Percentiles rank a stretch among this genome's conserved stretches.
These are phyloP conservation scores for Ambrosia hybrid DNA, from an alignment of 140 eudicot genomes.

Conservation along the genomic window DNA sequence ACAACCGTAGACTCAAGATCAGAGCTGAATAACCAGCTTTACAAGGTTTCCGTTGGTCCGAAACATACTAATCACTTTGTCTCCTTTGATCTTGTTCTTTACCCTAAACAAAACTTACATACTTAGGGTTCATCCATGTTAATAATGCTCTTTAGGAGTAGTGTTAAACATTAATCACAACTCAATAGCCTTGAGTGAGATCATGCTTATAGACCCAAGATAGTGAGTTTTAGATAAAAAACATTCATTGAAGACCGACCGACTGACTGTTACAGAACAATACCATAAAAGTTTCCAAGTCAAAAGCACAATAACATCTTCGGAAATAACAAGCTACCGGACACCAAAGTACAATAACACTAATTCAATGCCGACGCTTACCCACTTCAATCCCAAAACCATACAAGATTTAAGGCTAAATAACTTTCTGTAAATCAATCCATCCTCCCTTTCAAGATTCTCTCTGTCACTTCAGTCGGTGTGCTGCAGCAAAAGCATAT, in stretches of 20 bases:
- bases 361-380: slow-evolving; percentile 17
- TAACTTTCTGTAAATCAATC: slow-evolving; percentile 41
- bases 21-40: too few relatives aligned
- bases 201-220: not conserved
- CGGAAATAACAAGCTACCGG: slow-evolving; percentile 19
- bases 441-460: slow-evolving; percentile 96
- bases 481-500: slow-evolving; percentile 50
- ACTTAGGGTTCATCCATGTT: too few relatives aligned
- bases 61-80: too few relatives aligned
- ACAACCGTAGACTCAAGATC: too few relatives aligned
- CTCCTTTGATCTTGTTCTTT: too few relatives aligned
- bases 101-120: too few relatives aligned
- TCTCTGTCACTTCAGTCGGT: slow-evolving; percentile 85
- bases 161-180: too few relatives aligned
- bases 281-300: slow-evolving; percentile 23
- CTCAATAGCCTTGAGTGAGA: not conserved
- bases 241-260: slow-evolving; percentile 19
- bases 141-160: too few relatives aligned
- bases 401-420: slow-evolving; percentile 15
- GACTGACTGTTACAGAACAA: slow-evolving; percentile 20
- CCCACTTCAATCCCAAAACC: slow-evolving; percentile 18
- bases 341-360: slow-evolving; percentile 20
- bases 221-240: not conserved
- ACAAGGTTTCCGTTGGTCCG: too few relatives aligned
- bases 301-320: slow-evolving; percentile 23